Conservation (phyloP, 1,139 yeast genomes). For the Sugiyamaella paludigena region DNA sequence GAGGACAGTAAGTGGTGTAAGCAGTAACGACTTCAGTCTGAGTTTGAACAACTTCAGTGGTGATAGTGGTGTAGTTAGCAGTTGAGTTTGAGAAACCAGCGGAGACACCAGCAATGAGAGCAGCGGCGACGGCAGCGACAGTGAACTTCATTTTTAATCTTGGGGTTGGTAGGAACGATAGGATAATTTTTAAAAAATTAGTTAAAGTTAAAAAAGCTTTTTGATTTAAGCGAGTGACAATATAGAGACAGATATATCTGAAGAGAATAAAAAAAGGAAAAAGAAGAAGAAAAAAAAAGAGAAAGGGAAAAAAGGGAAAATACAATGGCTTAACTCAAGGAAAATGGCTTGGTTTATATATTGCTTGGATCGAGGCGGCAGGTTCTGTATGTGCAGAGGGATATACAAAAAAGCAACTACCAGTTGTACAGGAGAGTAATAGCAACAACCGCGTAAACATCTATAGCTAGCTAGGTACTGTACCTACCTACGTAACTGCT, state of each 20-base stretch:
- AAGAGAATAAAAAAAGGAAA: conserved; percentile 16
- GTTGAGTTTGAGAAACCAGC: conserved; percentile 32
- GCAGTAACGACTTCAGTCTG: conserved; percentile 37
- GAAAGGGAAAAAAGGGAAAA: conserved; percentile 1
- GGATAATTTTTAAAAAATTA: conserved; percentile 4
- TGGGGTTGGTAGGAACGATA: conserved; percentile 20
- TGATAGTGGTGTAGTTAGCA: conserved; percentile 35
- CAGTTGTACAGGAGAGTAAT: background rate
- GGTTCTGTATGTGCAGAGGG: background rate
- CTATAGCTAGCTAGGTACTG: background rate
- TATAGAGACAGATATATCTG: background rate
- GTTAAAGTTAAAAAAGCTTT: too few species aligned
- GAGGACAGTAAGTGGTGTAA: conserved; percentile 46
- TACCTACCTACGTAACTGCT: too few species aligned
- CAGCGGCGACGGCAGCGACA: conserved; percentile 31
- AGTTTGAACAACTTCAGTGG: conserved; percentile 33
- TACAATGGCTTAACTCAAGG: background rate
- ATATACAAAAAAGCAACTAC: background rate
- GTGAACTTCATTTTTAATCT: conserved; percentile 35
- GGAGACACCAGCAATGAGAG: conserved; percentile 31
- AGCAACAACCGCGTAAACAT: background rate
- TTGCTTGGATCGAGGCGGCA: conserved; percentile 7
- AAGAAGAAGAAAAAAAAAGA: conserved; percentile 4
- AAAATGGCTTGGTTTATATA: conserved; percentile 20
- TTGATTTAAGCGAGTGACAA: conserved; percentile 23